Evolutionary conservation across 1,284 basidiomycete genomes (phyloP).

Genomic region (Boletus albobrunnescens): DNA sequence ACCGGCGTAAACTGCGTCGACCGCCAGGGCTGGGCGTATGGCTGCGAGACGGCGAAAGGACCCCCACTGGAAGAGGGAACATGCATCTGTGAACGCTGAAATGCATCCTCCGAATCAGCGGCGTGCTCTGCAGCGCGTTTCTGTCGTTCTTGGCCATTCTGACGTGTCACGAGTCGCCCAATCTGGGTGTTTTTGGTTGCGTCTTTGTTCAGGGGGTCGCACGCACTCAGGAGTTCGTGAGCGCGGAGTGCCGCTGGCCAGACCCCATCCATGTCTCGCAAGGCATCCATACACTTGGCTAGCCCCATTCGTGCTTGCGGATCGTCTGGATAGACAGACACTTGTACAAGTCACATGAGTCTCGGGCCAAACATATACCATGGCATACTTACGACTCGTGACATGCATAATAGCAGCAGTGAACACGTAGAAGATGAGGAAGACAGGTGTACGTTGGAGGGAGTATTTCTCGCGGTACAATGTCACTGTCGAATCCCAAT

Average conservation of each 20-base stretch:
- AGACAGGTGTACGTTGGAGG: conserved; percentile 64
- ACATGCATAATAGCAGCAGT: conserved; percentile 82
- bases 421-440: conserved; percentile 80
- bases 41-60: conserved; percentile 11
- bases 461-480: conserved; percentile 62
- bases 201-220: conserved; percentile 46
- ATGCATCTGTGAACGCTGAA: conserved; percentile 28
- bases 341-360: conserved; percentile 27
- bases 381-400: conserved; percentile 45
- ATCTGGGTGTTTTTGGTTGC: conserved; percentile 12
- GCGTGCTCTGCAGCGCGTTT: conserved; percentile 37
- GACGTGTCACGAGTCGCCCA: conserved; percentile 27
- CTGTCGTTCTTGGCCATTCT: conserved; percentile 36
- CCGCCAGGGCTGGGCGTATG: conserved; percentile 31
- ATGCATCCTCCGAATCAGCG: conserved; percentile 32
- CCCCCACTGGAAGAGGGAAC: conserved; percentile 2
- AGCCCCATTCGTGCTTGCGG: conserved; percentile 67
- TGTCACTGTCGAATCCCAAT: conserved; percentile 38
- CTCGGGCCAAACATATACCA: neutral
- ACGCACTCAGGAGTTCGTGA: conserved; percentile 66
- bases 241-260: conserved; percentile 79
- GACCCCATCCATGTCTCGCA: conserved; percentile 65
- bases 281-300: conserved; percentile 62
- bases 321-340: conserved; percentile 58
- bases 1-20: conserved; percentile 22